Evolutionary conservation across 2,329 filamentous ascomycete species (phyloP).

Genomic region (Zasmidium angulare): DNA sequence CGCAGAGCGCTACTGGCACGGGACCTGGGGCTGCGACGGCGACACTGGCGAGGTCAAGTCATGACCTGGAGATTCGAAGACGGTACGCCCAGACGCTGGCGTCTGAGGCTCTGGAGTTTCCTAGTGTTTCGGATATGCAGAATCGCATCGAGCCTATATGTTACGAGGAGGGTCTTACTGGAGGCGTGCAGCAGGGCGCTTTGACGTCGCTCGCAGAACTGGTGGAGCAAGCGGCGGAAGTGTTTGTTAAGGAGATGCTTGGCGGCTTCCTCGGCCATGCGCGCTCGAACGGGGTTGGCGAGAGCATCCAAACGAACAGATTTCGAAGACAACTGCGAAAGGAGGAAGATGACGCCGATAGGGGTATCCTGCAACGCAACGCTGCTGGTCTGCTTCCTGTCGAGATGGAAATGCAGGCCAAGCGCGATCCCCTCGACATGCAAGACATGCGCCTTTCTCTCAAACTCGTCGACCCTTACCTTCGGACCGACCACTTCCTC

Average conservation of each 20-base stretch:
- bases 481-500: slow-evolving; percentile 76
- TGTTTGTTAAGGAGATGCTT: slow-evolving; percentile 62
- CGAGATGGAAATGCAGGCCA: slow-evolving; percentile 73
- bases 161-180: slow-evolving; percentile 62
- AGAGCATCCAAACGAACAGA: slow-evolving; percentile 68
- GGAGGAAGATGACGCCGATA: slow-evolving; percentile 71
- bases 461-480: slow-evolving; percentile 71
- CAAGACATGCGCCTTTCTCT: slow-evolving; percentile 75
- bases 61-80: slow-evolving; percentile 65
- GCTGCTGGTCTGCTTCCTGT: slow-evolving; percentile 76
- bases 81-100: slow-evolving; percentile 63
- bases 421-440: slow-evolving; percentile 71
- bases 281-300: slow-evolving; percentile 51
- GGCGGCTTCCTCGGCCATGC: slow-evolving; percentile 56
- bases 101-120: slow-evolving; percentile 63
- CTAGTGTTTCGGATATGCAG: slow-evolving; percentile 57
- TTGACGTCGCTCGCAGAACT: slow-evolving; percentile 56
- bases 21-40: slow-evolving; percentile 8
- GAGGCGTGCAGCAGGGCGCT: slow-evolving; percentile 33
- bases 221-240: slow-evolving; percentile 62
- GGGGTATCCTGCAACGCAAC: slow-evolving; percentile 73
- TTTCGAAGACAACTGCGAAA: slow-evolving; percentile 72
- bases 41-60: slow-evolving; percentile 45
- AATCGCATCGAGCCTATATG: slow-evolving; percentile 64
- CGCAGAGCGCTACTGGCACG: slow-evolving; percentile 22